phyloP scores from a whole-genome alignment of 345 rosid genomes.

The Carallia brachiata region DNA sequence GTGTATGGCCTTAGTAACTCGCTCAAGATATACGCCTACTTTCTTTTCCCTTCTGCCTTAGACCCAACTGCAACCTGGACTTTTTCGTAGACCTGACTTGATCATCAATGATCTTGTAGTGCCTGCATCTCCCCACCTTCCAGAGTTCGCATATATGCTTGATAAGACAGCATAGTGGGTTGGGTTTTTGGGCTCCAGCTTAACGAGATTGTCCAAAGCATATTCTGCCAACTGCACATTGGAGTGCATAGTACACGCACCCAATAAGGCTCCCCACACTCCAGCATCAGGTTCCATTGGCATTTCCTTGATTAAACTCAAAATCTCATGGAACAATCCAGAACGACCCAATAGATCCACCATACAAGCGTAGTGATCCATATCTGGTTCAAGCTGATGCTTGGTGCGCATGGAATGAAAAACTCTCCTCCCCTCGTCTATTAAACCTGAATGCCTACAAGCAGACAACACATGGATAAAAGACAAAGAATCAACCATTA shows the following conservation, averaged over 20 bases:
- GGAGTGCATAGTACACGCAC: conserved; percentile 50
- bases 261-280: conserved; percentile 63
- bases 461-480: conserved; percentile 55
- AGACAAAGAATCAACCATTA: conserved; percentile 39
- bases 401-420: conserved; percentile 45
- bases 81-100: conserved; percentile 33
- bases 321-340: conserved; percentile 49
- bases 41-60: conserved; percentile 10
- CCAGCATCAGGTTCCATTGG: conserved; percentile 54
- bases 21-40: too few species aligned
- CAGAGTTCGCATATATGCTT: conserved; percentile 37
- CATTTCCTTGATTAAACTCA: conserved; percentile 42
- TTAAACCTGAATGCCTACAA: conserved; percentile 61
- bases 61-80: conserved; percentile 58
- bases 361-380: conserved; percentile 59
- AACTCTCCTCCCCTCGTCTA: conserved; percentile 48
- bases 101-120: conserved; percentile 32
- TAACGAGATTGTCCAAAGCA: conserved; percentile 41
- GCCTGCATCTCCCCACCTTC: conserved; percentile 42
- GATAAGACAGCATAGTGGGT: conserved; percentile 40
- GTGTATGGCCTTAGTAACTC: too few species aligned
- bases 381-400: conserved; percentile 32
- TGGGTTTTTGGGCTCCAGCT: conserved; percentile 55
- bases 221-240: conserved; percentile 49
- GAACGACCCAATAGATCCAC: conserved; percentile 64